These are phyloP conservation scores for Macadamia integrifolia DNA, from an alignment of 164 flowering plant genomes.

Conservation along the genomic window DNA sequence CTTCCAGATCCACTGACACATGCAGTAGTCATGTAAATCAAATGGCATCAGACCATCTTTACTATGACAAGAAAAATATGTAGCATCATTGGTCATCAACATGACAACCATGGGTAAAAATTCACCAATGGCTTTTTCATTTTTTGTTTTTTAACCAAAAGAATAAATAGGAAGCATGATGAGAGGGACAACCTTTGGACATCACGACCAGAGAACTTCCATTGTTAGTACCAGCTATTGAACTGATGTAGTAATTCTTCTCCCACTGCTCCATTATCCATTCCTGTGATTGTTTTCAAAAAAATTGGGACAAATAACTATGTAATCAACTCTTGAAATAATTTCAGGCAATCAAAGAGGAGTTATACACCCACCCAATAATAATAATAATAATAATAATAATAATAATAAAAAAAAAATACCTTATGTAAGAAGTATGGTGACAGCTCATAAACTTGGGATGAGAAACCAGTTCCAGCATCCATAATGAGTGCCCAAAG, in stretches of 20 bases:
- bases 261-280: conserved; percentile 98
- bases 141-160: no score
- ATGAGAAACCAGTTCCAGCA: conserved; percentile 79
- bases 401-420: neutral
- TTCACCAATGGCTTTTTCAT: no score
- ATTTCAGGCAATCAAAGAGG: neutral
- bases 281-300: conserved; percentile 36
- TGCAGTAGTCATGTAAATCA: no score
- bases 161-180: neutral
- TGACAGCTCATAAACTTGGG: conserved; percentile 73
- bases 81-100: no score
- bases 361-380: neutral
- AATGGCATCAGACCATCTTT: no score
- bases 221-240: conserved; percentile 75
- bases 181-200: conserved; percentile 63
- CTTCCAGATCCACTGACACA: no score
- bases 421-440: conserved; percentile 83
- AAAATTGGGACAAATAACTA: conserved; percentile 2
- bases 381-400: no score
- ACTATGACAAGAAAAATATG: no score
- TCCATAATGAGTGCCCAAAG: conserved; percentile 95
- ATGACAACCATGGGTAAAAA: no score
- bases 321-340: neutral
- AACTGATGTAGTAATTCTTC: conserved; percentile 72
- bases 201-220: conserved; percentile 91